phyloP scores from a whole-genome alignment of 345 rosid genomes.

The Ceriops tagal region DNA sequence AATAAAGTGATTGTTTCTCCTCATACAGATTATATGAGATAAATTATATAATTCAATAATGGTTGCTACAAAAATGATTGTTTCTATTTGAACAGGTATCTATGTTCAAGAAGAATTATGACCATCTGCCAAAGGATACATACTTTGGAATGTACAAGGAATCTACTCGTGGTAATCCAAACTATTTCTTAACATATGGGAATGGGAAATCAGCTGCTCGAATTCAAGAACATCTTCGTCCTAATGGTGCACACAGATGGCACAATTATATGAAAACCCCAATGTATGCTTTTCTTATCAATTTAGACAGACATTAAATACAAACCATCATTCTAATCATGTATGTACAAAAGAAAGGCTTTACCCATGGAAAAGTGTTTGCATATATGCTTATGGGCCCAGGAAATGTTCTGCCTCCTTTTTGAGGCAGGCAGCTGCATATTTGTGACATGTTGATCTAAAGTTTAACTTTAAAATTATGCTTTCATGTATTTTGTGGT shows the following conservation, averaged over 20 bases:
- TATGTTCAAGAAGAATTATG: constrained; percentile 93
- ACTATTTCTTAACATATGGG: constrained; percentile 90
- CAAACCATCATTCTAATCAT: neutral
- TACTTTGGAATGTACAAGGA: constrained; percentile 85
- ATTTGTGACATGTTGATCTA: neutral
- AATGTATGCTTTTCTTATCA: constrained; percentile 40
- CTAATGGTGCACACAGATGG: constrained; percentile 99
- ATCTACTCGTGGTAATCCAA: constrained; percentile 86
- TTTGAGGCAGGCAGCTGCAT: too few relatives aligned
- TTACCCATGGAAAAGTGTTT: too few relatives aligned
- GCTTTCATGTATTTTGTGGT: neutral
- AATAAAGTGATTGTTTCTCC: too few relatives aligned
- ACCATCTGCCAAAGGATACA: constrained; percentile 80
- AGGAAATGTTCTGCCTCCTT: too few relatives aligned
- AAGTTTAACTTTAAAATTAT: neutral
- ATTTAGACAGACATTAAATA: neutral
- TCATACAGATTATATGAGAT: too few relatives aligned
- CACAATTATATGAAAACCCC: constrained; percentile 85
- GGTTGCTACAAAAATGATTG: neutral
- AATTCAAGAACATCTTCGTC: constrained; percentile 85
- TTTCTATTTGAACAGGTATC: constrained; percentile 50
- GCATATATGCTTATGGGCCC: too few relatives aligned
- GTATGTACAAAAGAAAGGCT: neutral
- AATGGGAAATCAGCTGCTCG: constrained; percentile 98
- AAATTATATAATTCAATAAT: too few relatives aligned